phyloP scores from a whole-genome alignment of 345 rosid genomes.

The Salix viminalis region DNA sequence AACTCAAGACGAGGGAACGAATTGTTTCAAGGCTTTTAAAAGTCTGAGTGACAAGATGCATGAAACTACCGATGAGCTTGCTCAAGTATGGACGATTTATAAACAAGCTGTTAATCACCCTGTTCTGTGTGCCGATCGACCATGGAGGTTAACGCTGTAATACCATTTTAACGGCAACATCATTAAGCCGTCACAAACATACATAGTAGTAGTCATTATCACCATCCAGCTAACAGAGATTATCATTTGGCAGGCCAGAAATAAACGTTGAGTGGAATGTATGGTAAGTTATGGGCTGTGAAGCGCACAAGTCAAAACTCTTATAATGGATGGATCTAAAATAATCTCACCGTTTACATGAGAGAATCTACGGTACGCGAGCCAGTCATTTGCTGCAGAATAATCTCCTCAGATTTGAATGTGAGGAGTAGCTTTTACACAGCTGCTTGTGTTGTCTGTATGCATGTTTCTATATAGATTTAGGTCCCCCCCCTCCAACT shows the following conservation, averaged over 20 bases:
- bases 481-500: conserved; percentile 31
- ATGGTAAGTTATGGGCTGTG: conserved; percentile 12
- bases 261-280: neutral
- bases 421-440: conserved; percentile 33
- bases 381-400: conserved; percentile 12
- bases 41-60: neutral
- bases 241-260: neutral
- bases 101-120: neutral
- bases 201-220: neutral
- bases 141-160: neutral
- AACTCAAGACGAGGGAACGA: neutral
- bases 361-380: conserved; percentile 20
- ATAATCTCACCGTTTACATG: neutral
- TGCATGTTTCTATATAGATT: conserved; percentile 40
- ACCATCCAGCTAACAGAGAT: neutral
- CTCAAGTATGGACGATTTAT: neutral
- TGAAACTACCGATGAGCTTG: neutral
- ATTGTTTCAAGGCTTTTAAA: neutral
- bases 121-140: neutral
- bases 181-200: neutral
- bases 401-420: conserved; percentile 29
- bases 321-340: neutral
- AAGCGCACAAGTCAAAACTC: conserved; percentile 9
- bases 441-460: conserved; percentile 33
- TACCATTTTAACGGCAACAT: neutral